phyloP scores from a whole-genome alignment of 257 asterid genomes.

The Marsdenia floribunda region DNA sequence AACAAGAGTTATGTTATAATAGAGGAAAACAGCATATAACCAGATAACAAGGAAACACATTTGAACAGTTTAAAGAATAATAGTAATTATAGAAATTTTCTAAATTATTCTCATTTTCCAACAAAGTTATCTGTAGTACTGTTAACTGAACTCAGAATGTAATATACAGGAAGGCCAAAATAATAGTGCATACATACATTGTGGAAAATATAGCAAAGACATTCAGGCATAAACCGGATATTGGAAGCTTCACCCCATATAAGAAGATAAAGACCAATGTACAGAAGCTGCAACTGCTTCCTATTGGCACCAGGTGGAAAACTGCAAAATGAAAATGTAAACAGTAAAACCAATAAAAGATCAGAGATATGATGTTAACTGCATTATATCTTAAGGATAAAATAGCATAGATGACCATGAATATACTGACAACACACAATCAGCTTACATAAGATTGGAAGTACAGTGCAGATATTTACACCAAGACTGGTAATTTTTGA shows the following conservation, averaged over 20 bases:
- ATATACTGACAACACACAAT: slow-evolving; percentile 5
- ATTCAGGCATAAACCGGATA: slow-evolving; percentile 97
- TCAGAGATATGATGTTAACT: slow-evolving; percentile 7
- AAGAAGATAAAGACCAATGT: slow-evolving; percentile 92
- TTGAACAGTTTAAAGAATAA: background rate
- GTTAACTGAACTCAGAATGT: background rate
- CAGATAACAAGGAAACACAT: background rate
- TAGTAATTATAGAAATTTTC: background rate
- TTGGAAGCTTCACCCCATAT: slow-evolving; percentile 99
- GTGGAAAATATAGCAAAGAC: slow-evolving; percentile 95
- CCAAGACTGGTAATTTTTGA: slow-evolving; percentile 88
- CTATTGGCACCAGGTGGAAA: slow-evolving; percentile 48
- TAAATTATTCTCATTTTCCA: background rate
- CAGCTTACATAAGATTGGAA: slow-evolving; percentile 69
- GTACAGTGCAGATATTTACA: slow-evolving; percentile 69
- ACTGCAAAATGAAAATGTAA: slow-evolving; percentile 37
- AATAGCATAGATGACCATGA: background rate
- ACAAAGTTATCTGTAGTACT: background rate
- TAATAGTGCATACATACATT: slow-evolving; percentile 38
- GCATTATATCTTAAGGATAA: background rate
- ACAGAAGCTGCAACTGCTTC: slow-evolving; percentile 87
- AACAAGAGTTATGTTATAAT: background rate
- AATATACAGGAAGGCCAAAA: background rate
- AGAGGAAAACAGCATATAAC: background rate
- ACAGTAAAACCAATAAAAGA: slow-evolving; percentile 9